These are phyloP conservation scores for Juglanconis juglandina DNA, from an alignment of 2,329 filamentous ascomycete genomes.

Conservation along the genomic window DNA sequence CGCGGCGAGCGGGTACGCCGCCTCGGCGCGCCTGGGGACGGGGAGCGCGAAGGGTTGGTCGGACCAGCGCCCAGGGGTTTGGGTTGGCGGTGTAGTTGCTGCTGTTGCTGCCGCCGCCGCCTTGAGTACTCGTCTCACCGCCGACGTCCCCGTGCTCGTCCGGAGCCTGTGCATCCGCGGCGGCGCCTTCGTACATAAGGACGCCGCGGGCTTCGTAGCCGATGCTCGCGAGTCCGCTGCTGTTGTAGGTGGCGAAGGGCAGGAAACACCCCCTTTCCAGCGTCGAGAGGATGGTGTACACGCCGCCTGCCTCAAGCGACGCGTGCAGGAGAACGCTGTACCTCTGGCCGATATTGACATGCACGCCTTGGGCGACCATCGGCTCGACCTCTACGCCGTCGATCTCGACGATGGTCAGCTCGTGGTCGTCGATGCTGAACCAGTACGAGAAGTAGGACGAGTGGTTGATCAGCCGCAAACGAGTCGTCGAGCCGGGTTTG, in stretches of 20 bases:
- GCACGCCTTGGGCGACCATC: slow-evolving; percentile 30
- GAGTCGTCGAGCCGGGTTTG: slow-evolving; percentile 25
- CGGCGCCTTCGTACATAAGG: slow-evolving; percentile 27
- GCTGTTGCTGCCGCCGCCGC: neutral
- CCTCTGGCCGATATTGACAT: slow-evolving; percentile 38
- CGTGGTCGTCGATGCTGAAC: slow-evolving; percentile 38
- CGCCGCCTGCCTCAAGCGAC: slow-evolving; percentile 26
- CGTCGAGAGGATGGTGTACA: slow-evolving; percentile 35
- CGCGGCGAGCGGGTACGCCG: slow-evolving; percentile 28
- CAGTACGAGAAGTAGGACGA: slow-evolving; percentile 36
- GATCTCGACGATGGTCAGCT: slow-evolving; percentile 35
- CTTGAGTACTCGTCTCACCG: no score
- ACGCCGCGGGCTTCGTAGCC: slow-evolving; percentile 28
- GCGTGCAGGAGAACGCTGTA: slow-evolving; percentile 34
- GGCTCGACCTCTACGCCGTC: slow-evolving; percentile 38
- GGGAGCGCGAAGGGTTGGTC: slow-evolving; percentile 35
- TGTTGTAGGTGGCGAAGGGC: slow-evolving; percentile 31
- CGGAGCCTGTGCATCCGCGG: no score
- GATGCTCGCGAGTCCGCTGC: slow-evolving; percentile 26
- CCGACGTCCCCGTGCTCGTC: neutral
- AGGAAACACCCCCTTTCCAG: slow-evolving; percentile 32
- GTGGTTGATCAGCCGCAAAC: slow-evolving; percentile 38
- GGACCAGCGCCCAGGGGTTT: slow-evolving; percentile 27
- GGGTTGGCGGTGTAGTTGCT: neutral
- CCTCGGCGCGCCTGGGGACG: slow-evolving; percentile 26